Conservation (phyloP, 1,139 yeast species). For the Sugiyamaella xylanicola region DNA sequence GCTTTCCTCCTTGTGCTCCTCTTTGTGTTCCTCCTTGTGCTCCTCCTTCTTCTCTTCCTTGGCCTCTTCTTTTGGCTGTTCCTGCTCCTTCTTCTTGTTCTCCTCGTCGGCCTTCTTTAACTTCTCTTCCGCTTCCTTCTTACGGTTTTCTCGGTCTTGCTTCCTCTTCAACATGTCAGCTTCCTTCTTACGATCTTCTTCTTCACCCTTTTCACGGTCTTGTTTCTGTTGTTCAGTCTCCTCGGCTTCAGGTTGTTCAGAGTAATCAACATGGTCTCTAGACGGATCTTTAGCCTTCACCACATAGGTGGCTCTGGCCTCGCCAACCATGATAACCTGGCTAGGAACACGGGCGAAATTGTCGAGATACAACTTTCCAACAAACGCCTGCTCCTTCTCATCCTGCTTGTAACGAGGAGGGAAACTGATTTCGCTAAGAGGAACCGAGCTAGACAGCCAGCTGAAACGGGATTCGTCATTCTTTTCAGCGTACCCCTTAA, state of each 20-base stretch:
- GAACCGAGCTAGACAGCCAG: slow-evolving; percentile 20
- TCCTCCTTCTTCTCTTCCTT: too few relatives aligned
- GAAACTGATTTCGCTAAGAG: slow-evolving; percentile 22
- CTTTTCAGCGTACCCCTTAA: slow-evolving; percentile 24
- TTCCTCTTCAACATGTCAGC: slow-evolving; percentile 1
- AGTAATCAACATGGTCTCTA: slow-evolving; percentile 18
- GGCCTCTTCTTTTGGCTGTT: too few relatives aligned
- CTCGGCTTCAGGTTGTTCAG: slow-evolving; percentile 25
- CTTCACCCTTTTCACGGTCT: slow-evolving; percentile 1
- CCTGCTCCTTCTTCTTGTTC: neutral
- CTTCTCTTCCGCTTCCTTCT: slow-evolving; percentile 1
- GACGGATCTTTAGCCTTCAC: slow-evolving; percentile 17
- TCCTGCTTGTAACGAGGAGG: slow-evolving; percentile 28
- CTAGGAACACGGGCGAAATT: slow-evolving; percentile 34
- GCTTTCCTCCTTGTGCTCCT: neutral
- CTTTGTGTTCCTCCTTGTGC: too few relatives aligned
- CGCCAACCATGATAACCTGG: slow-evolving; percentile 33
- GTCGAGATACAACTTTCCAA: slow-evolving; percentile 37
- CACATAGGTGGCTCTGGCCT: slow-evolving; percentile 20
- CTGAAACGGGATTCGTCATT: slow-evolving; percentile 8
- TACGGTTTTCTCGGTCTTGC: neutral
- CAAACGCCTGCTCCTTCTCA: slow-evolving; percentile 35
- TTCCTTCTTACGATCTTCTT: slow-evolving; percentile 9
- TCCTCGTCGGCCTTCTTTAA: slow-evolving; percentile 3
- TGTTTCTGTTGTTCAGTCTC: neutral